A percentile compares a stretch with the other conserved stretches of the same genome.
Conservation (phyloP, 768 basidiomycete species). For the Amanita muscaria region DNA sequence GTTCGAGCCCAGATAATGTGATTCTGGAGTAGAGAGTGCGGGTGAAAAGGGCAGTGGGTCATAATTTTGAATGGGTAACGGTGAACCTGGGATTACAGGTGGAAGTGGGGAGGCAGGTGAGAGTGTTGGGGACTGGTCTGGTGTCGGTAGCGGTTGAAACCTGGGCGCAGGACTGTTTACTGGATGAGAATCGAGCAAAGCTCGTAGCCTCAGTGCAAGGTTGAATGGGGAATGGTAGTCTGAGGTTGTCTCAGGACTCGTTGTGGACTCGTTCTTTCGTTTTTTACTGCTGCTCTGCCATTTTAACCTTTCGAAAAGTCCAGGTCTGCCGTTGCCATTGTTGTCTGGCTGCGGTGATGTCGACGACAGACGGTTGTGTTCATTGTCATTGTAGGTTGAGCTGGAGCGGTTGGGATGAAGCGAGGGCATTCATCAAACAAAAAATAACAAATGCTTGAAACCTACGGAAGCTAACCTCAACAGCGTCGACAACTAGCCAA, state of each 20-base stretch:
- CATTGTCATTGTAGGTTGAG: not conserved
- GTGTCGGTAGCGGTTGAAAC: slow-evolving; percentile 5
- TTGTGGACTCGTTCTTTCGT: no score
- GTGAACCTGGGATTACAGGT: not conserved
- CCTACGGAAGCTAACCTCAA: no score
- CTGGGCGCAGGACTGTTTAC: slow-evolving; percentile 4
- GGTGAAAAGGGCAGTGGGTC: slow-evolving; percentile 1
- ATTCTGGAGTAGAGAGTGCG: not conserved
- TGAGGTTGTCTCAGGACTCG: no score
- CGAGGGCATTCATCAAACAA: slow-evolving; percentile 6
- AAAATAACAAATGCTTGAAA: no score
- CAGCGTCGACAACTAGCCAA: no score
- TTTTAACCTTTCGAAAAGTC: no score
- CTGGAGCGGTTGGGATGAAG: not conserved
- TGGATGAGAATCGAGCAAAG: slow-evolving; percentile 4
- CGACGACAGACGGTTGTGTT: not conserved
- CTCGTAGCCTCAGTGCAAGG: slow-evolving; percentile 5
- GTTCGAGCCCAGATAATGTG: not conserved
- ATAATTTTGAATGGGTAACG: not conserved
- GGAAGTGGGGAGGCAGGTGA: not conserved
- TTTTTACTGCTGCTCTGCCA: no score
- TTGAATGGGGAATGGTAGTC: not conserved
- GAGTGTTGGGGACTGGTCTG: not conserved
- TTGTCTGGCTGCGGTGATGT: not conserved
- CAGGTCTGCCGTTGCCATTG: not conserved